These are phyloP conservation scores for Ambrosiella xylebori DNA, from an alignment of 2,329 filamentous ascomycete genomes.

Conservation along the genomic window DNA sequence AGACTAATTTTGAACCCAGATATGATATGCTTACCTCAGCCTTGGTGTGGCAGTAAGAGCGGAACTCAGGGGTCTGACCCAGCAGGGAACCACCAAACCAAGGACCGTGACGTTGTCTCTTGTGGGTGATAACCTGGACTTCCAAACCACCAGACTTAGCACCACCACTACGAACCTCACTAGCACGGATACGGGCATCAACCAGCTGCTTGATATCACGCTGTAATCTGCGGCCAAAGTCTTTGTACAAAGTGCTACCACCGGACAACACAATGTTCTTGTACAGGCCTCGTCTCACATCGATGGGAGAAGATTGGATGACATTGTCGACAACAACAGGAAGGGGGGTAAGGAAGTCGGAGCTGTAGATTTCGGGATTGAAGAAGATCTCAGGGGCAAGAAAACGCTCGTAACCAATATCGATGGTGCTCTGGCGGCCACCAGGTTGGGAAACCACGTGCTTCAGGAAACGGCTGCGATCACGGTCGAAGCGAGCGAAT, in stretches of 20 bases:
- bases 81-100: slow-evolving; percentile 97
- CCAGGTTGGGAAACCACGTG: slow-evolving; percentile 76
- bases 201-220: slow-evolving; percentile 94
- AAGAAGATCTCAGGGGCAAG: slow-evolving; percentile 98
- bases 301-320: slow-evolving; percentile 94
- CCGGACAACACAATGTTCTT: slow-evolving; percentile 99
- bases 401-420: slow-evolving; percentile 96
- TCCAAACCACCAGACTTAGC: slow-evolving; percentile 88
- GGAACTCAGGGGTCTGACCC: slow-evolving; percentile 94
- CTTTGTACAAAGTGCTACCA: slow-evolving; percentile 94
- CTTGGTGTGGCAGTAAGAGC: slow-evolving; percentile 96
- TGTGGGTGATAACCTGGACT: slow-evolving; percentile 93
- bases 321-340: slow-evolving; percentile 90
- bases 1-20: background rate
- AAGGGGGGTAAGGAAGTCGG: slow-evolving; percentile 90
- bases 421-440: slow-evolving; percentile 68
- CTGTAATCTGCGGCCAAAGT: slow-evolving; percentile 90
- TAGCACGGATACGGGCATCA: slow-evolving; percentile 80
- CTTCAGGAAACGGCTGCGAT: slow-evolving; percentile 78
- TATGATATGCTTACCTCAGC: slow-evolving; percentile 35
- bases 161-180: slow-evolving; percentile 78
- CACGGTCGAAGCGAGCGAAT: slow-evolving; percentile 83
- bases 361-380: slow-evolving; percentile 98
- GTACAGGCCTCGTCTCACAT: slow-evolving; percentile 90
- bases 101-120: slow-evolving; percentile 88